These are phyloP conservation scores for Populus hybrid DNA, from an alignment of 441 rosid species.

Conservation along the genomic window DNA sequence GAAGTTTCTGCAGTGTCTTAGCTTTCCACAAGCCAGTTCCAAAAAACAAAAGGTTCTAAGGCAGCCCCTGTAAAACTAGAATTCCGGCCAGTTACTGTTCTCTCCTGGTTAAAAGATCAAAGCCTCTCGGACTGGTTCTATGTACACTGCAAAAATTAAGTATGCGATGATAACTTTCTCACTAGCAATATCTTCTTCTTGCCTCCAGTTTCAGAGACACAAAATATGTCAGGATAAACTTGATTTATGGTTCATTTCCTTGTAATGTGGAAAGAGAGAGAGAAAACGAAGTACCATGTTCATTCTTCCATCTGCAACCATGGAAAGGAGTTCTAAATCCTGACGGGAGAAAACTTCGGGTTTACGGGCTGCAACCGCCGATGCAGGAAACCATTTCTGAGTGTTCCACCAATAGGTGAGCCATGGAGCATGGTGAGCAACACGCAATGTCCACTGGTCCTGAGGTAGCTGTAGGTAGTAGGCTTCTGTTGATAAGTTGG, in stretches of 20 bases:
- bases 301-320: conserved; percentile 3
- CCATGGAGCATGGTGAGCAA: conserved; percentile 63
- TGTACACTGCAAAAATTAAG: background rate
- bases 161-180: background rate
- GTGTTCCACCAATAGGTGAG: conserved; percentile 71
- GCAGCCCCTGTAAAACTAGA: background rate
- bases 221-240: background rate
- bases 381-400: conserved; percentile 51
- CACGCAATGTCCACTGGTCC: conserved; percentile 29
- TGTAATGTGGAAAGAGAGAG: background rate
- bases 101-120: background rate
- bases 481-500: conserved; percentile 34
- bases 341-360: conserved; percentile 37
- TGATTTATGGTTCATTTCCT: background rate
- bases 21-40: background rate
- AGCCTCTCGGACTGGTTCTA: background rate
- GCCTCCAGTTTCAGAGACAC: background rate
- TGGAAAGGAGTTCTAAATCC: conserved; percentile 37
- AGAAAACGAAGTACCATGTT: conserved; percentile 17
- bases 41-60: background rate
- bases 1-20: background rate
- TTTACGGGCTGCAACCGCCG: conserved; percentile 27
- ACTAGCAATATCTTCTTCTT: background rate
- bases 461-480: conserved; percentile 19
- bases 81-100: background rate